phyloP scores from a whole-genome alignment of 768 basidiomycete species.

The Lentinula detonsa region DNA sequence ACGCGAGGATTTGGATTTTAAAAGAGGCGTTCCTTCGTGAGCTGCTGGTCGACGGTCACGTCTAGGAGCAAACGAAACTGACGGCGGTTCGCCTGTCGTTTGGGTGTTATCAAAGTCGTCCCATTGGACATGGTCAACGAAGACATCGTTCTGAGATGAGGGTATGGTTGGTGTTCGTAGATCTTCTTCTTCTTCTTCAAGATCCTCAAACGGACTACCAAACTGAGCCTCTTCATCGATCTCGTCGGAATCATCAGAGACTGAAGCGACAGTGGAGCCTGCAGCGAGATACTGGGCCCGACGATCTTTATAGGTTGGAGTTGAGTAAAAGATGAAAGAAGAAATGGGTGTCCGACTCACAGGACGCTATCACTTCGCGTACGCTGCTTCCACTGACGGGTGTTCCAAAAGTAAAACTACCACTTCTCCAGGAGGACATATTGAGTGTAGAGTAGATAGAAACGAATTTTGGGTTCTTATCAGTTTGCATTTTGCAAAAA shows the following conservation, averaged over 20 bases:
- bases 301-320: slow-evolving; percentile 39
- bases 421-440: slow-evolving; percentile 1
- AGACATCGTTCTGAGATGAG: slow-evolving; percentile 8
- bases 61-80: slow-evolving; percentile 4
- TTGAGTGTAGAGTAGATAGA: neutral
- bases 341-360: slow-evolving; percentile 26
- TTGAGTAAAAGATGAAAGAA: neutral
- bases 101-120: slow-evolving; percentile 14
- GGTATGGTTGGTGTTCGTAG: slow-evolving; percentile 1
- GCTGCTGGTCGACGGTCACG: slow-evolving; percentile 13
- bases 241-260: slow-evolving; percentile 34
- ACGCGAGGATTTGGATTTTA: slow-evolving; percentile 33
- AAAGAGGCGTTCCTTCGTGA: slow-evolving; percentile 29
- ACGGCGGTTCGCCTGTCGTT: slow-evolving; percentile 1
- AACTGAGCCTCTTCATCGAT: slow-evolving; percentile 32
- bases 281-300: slow-evolving; percentile 63
- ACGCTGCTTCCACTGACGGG: slow-evolving; percentile 36
- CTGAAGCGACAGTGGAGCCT: slow-evolving; percentile 49
- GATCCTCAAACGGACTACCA: slow-evolving; percentile 9
- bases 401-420: neutral
- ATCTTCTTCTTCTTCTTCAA: slow-evolving; percentile 13
- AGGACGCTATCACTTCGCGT: slow-evolving; percentile 55
- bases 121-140: slow-evolving; percentile 16
- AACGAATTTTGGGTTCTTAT: neutral
- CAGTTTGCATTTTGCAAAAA: neutral